Evolutionary conservation across 176 grass and related monocot species (phyloP).

Genomic region (Musa beccarii): DNA sequence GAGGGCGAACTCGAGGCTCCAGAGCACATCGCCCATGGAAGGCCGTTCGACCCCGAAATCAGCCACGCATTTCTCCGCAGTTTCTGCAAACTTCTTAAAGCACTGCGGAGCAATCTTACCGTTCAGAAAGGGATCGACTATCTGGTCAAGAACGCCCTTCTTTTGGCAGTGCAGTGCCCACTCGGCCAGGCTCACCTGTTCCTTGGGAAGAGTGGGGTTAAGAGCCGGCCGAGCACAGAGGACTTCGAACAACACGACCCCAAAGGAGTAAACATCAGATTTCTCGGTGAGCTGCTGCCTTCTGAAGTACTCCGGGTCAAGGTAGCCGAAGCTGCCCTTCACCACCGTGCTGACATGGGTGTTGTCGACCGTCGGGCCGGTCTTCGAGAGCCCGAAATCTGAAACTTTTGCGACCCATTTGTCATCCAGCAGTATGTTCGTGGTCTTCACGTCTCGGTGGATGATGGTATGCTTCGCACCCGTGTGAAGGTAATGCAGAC

Average conservation of each 20-base stretch:
- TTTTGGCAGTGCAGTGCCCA: slow-evolving; percentile 89
- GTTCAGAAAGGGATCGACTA: slow-evolving; percentile 73
- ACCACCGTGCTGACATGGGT: slow-evolving; percentile 98
- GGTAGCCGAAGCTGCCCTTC: slow-evolving; percentile 95
- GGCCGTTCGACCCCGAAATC: slow-evolving; percentile 67
- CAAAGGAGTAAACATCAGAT: slow-evolving; percentile 95
- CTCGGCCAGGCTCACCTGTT: slow-evolving; percentile 95
- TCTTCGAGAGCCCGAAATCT: slow-evolving; percentile 94
- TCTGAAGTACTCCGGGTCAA: slow-evolving; percentile 85
- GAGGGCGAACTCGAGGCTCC: slow-evolving; percentile 95
- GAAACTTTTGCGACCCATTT: slow-evolving; percentile 98
- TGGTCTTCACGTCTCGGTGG: slow-evolving; percentile 94
- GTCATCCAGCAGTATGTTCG: slow-evolving; percentile 88
- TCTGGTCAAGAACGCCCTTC: slow-evolving; percentile 90
- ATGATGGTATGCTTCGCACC: slow-evolving; percentile 94
- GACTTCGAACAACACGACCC: slow-evolving; percentile 88
- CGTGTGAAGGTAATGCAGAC: slow-evolving; percentile 91
- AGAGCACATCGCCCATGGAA: slow-evolving; percentile 93
- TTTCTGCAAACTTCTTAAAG: slow-evolving; percentile 92
- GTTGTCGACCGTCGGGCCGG: slow-evolving; percentile 75
- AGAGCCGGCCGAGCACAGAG: slow-evolving; percentile 83
- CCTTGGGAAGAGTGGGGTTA: slow-evolving; percentile 69
- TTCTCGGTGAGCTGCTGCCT: slow-evolving; percentile 91
- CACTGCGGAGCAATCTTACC: slow-evolving; percentile 76
- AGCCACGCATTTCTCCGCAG: slow-evolving; percentile 87